Evolutionary conservation across 345 rosid genomes (phyloP).

Genomic region (Moringa oleifera): DNA sequence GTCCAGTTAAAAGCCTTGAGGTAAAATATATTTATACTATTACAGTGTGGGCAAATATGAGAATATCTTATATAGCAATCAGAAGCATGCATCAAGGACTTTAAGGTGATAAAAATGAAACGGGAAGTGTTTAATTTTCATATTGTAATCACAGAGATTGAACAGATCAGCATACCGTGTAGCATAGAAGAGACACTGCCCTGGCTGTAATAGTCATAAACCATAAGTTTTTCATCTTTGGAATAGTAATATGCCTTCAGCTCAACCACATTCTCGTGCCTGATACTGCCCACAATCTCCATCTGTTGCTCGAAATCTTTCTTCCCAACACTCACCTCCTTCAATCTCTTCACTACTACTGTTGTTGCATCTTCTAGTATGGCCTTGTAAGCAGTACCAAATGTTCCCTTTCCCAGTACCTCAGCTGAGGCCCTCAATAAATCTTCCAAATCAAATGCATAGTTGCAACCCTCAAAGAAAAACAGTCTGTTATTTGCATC

Average conservation of each 20-base stretch:
- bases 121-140: neutral
- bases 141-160: neutral
- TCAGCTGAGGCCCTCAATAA: conserved; percentile 95
- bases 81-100: no score
- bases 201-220: conserved; percentile 58
- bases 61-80: no score
- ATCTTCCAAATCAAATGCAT: conserved; percentile 94
- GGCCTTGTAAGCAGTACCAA: conserved; percentile 87
- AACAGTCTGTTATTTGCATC: conserved; percentile 75
- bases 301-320: conserved; percentile 92
- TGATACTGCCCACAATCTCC: conserved; percentile 74
- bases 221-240: conserved; percentile 86
- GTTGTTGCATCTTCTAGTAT: conserved; percentile 38
- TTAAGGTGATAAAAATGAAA: no score
- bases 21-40: no score
- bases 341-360: conserved; percentile 80
- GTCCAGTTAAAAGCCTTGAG: neutral
- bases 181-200: conserved; percentile 68
- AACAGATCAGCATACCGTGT: conserved; percentile 51
- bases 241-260: conserved; percentile 86
- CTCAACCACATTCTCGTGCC: conserved; percentile 74
- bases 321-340: conserved; percentile 73
- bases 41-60: neutral
- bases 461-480: conserved; percentile 90
- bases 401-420: conserved; percentile 95